phyloP scores from a whole-genome alignment of 2,329 filamentous ascomycete genomes.

The Ophiosphaerella narmari region DNA sequence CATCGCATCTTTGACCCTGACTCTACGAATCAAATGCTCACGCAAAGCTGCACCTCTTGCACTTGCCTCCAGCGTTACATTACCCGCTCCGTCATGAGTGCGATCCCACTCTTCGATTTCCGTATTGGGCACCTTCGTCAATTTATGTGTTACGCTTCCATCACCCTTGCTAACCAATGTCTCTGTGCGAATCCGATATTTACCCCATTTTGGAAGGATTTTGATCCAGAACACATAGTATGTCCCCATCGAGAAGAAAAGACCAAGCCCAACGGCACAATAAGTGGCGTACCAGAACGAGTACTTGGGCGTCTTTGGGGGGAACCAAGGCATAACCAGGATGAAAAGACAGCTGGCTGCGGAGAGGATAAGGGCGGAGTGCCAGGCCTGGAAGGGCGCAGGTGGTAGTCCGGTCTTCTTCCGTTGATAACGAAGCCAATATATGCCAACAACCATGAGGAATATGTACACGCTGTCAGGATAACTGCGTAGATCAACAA shows the following conservation, averaged over 20 bases:
- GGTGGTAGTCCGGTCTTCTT: slow-evolving; percentile 30
- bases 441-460: slow-evolving; percentile 33
- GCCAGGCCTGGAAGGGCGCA: slow-evolving; percentile 29
- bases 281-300: slow-evolving; percentile 78
- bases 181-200: slow-evolving; percentile 32
- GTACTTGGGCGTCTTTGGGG: slow-evolving; percentile 57
- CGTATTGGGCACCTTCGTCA: slow-evolving; percentile 29
- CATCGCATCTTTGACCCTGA: no score
- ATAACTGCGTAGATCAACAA: slow-evolving; percentile 50
- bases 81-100: slow-evolving; percentile 27
- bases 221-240: slow-evolving; percentile 40
- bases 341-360: slow-evolving; percentile 46
- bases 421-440: slow-evolving; percentile 29
- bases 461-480: slow-evolving; percentile 32
- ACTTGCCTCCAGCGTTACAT: no score
- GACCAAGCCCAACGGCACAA: slow-evolving; percentile 63
- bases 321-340: slow-evolving; percentile 73
- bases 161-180: slow-evolving; percentile 31
- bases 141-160: slow-evolving; percentile 32
- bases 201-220: slow-evolving; percentile 24
- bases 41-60: no score
- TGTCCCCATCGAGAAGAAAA: slow-evolving; percentile 22
- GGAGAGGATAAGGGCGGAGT: slow-evolving; percentile 28
- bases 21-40: no score
- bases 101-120: slow-evolving; percentile 36